Evolutionary conservation across 768 basidiomycete genomes (phyloP).

Genomic region (Albatrellus ellisii): DNA sequence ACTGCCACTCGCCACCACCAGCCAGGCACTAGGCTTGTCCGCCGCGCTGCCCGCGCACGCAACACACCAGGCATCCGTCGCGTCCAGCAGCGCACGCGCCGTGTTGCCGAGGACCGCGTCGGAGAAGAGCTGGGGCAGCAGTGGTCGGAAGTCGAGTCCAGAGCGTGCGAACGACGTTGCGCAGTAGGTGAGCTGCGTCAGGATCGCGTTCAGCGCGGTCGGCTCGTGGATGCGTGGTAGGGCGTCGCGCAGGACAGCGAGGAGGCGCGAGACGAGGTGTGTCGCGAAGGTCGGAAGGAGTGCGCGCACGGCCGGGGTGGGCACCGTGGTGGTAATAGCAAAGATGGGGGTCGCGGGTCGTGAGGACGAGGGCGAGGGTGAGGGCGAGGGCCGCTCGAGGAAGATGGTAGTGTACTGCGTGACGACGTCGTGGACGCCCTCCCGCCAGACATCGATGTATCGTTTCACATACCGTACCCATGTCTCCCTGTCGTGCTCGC

Average conservation of each 20-base stretch:
- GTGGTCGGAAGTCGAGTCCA: conserved; percentile 75
- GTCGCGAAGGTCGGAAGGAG: conserved; percentile 56
- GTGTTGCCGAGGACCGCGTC: conserved; percentile 49
- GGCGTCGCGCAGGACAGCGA: conserved; percentile 47
- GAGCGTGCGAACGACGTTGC: conserved; percentile 84
- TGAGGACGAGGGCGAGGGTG: conserved; percentile 8
- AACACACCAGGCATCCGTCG: conserved; percentile 17
- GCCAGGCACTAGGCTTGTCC: conserved; percentile 3
- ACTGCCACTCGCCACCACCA: background rate
- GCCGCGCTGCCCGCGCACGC: conserved; percentile 5
- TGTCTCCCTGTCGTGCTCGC: conserved; percentile 44
- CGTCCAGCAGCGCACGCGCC: conserved; percentile 33
- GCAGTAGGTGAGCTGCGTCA: conserved; percentile 92
- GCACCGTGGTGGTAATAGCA: conserved; percentile 13
- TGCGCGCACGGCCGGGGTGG: conserved; percentile 28
- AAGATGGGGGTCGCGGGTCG: conserved; percentile 5
- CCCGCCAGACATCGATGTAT: conserved; percentile 85
- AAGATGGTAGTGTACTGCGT: conserved; percentile 87
- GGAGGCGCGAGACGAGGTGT: conserved; percentile 49
- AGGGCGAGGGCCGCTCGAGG: conserved; percentile 44
- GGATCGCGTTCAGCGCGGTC: conserved; percentile 61
- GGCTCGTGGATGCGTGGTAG: conserved; percentile 49
- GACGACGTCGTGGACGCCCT: conserved; percentile 85
- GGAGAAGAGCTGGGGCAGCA: conserved; percentile 54
- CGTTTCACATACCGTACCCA: conserved; percentile 68